These are phyloP conservation scores for Aspergillus kassunensis DNA, from an alignment of 495 filamentous ascomycete species.

Conservation along the genomic window DNA sequence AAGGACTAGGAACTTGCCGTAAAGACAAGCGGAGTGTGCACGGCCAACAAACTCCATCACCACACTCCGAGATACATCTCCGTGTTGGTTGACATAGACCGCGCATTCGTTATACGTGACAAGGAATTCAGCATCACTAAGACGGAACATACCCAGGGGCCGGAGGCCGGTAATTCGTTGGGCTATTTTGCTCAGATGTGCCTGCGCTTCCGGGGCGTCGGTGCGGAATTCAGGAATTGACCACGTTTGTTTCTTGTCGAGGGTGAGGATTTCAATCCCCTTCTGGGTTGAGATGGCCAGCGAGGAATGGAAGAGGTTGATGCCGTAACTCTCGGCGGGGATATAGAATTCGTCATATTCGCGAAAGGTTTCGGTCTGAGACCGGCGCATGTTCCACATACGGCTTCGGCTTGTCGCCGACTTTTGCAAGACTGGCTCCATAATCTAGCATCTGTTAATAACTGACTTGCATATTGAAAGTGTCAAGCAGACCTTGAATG, in stretches of 20 bases:
- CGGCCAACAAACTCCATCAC: conserved; percentile 98
- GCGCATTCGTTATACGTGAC: conserved; percentile 93
- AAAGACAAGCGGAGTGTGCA: conserved; percentile 79
- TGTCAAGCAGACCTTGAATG: conserved; percentile 63
- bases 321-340: conserved; percentile 88
- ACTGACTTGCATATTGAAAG: not conserved
- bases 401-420: conserved; percentile 52
- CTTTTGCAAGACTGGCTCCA: conserved; percentile 93
- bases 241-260: conserved; percentile 93
- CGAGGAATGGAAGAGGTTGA: conserved; percentile 92
- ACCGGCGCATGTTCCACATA: conserved; percentile 60
- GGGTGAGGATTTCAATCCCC: conserved; percentile 92
- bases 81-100: conserved; percentile 97
- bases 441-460: conserved; percentile 46
- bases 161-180: conserved; percentile 71
- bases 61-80: conserved; percentile 84
- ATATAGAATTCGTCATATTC: conserved; percentile 99
- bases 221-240: conserved; percentile 78
- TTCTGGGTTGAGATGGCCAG: conserved; percentile 86
- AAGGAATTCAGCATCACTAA: conserved; percentile 88
- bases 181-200: conserved; percentile 75
- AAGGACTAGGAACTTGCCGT: conserved; percentile 68
- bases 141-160: conserved; percentile 93
- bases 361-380: conserved; percentile 90
- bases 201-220: conserved; percentile 44